These are phyloP conservation scores for Backusella tuberculispora DNA, from an alignment of 192 early-diverging fungal genomes.

Conservation along the genomic window DNA sequence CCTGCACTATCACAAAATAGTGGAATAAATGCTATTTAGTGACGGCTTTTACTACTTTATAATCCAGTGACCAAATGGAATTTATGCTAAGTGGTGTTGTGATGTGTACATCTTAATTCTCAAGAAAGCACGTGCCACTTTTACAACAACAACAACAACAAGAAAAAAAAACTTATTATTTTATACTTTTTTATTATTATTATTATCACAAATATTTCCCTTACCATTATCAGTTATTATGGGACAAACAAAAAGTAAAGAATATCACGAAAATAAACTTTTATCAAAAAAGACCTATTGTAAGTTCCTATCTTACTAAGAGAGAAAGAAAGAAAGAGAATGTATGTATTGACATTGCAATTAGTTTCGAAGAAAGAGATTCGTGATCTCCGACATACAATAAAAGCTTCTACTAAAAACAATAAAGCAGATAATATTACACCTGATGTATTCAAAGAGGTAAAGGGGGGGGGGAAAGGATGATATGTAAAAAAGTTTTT, in stretches of 20 bases:
- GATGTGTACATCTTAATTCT: background rate
- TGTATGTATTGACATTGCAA: background rate
- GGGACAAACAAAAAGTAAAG: conserved; percentile 57
- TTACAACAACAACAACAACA: background rate
- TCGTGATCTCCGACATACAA: conserved; percentile 47
- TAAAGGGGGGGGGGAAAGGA: conserved; percentile 15
- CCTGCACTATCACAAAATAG: no score
- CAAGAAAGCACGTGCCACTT: conserved; percentile 7
- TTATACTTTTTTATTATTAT: background rate
- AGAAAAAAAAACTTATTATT: background rate
- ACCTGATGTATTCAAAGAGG: conserved; percentile 71
- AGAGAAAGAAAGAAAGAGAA: background rate
- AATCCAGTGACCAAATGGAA: background rate
- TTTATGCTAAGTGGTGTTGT: background rate
- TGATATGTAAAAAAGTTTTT: background rate
- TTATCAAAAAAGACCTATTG: conserved; percentile 55
- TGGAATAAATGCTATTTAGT: background rate
- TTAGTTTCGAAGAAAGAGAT: conserved; percentile 56
- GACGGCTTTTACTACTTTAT: background rate
- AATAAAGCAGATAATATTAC: conserved; percentile 53
- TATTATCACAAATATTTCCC: background rate
- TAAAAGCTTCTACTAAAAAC: conserved; percentile 32
- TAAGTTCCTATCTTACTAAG: conserved; percentile 21
- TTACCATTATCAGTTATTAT: conserved; percentile 26
- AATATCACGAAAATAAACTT: conserved; percentile 44